Evolutionary conservation across 257 asterid genomes (phyloP), one percentile per base, ranked within the genome.

Genomic region (Solanum sparsipilum): DNA sequence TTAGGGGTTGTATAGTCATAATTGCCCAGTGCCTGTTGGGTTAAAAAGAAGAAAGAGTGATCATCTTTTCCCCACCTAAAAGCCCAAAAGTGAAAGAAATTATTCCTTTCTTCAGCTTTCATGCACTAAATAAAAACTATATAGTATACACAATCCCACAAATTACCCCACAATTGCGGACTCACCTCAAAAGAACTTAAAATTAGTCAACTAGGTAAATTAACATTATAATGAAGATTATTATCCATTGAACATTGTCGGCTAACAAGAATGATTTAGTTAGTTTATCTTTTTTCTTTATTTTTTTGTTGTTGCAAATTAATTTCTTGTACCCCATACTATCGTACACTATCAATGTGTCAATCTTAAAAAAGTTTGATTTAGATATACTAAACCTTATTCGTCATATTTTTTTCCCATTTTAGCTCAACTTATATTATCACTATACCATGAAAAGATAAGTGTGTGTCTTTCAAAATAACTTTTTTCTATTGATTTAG

Each of bases 51-150:
- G 12, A 31, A 81, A 81, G 41, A 81, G n/a, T 46, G 68, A 29
- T 81, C 68, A 81, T 81, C 85, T 81, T 81, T 81, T 46, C 85
- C 85, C 85, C 41, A 81, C 85, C 85, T 27, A 81, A 81, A 81
- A 29, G 27, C 25, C 39, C 85, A 36, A 81, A 81, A 81, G 85
- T 81, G 85, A 20, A 46, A 29, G 85, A 44, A 8, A 46, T 81
- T 81, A 81, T 81, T 46, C 85, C 85, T 81, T 46, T 46, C 68
- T 81, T 81, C 85, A 81, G 46, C 85, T 81, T 81, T 81, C 85
- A 81, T 46, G 68, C 85, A 81, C 68, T 46, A 81, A 81, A 81
- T 78, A 29, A 76, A 44, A 39, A 34, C 23, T 12, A 76, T 38
- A 32, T 72, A 31, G 1, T 27, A 27, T 13, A 68, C 11, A 81